phyloP scores from a whole-genome alignment of 177 flowering plant genomes.

The Vitis hybrid region DNA sequence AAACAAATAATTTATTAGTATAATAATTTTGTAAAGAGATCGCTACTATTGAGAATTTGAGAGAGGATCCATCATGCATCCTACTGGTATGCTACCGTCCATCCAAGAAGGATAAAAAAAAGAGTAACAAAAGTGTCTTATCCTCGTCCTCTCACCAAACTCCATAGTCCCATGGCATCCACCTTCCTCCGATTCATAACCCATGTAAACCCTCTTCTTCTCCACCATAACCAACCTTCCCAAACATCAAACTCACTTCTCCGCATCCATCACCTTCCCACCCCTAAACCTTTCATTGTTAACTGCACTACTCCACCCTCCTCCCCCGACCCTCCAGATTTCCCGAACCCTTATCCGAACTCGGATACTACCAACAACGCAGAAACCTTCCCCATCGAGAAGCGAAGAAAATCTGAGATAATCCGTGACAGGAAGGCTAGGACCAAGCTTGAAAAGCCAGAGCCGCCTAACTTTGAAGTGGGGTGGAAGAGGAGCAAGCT shows the following conservation, averaged over 20 bases:
- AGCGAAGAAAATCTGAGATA: slow-evolving; percentile 58
- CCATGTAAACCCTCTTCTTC: slow-evolving; percentile 25
- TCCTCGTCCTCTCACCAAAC: slow-evolving; percentile 3
- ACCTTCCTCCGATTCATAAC: slow-evolving; percentile 29
- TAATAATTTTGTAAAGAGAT: no score
- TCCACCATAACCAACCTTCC: slow-evolving; percentile 7
- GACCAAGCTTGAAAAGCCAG: slow-evolving; percentile 38
- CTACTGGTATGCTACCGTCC: no score
- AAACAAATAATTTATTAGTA: no score
- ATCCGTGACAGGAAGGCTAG: slow-evolving; percentile 40
- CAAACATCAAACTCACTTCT: slow-evolving; percentile 26
- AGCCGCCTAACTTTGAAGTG: slow-evolving; percentile 75
- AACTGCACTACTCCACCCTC: not conserved
- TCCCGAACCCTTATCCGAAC: slow-evolving; percentile 28
- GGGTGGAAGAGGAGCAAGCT: slow-evolving; percentile 91
- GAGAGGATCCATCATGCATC: no score
- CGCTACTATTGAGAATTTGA: no score
- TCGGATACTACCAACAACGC: slow-evolving; percentile 28
- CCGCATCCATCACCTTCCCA: not conserved
- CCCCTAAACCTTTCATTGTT: not conserved
- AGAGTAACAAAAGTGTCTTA: not conserved
- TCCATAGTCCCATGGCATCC: slow-evolving; percentile 8
- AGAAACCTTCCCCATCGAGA: slow-evolving; percentile 48
- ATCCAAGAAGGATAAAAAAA: no score
- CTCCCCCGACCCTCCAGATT: slow-evolving; percentile 8